Evolutionary conservation across 176 grass and related monocot species (phyloP).

Genomic region (Hsuehochloa calcarea): DNA sequence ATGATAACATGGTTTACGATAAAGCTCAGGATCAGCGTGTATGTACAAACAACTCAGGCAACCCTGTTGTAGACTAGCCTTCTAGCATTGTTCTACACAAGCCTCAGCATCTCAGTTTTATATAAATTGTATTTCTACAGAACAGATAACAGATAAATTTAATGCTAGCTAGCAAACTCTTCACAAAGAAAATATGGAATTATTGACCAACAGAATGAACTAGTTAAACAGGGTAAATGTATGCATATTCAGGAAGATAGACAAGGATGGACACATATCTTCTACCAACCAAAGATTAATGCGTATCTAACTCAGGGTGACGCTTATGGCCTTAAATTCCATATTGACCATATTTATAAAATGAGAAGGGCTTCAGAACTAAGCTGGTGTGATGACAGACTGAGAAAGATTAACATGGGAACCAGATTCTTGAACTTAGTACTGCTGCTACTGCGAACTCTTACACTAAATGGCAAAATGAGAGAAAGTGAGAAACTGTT

Average conservation of each 20-base stretch:
- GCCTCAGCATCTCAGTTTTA: background rate
- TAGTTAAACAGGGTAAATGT: background rate
- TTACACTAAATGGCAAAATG: background rate
- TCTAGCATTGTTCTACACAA: background rate
- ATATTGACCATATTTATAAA: background rate
- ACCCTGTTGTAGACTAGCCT: background rate
- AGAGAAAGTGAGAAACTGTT: background rate
- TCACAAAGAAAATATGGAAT: background rate
- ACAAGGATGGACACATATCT: background rate
- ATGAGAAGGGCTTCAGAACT: background rate
- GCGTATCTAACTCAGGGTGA: background rate
- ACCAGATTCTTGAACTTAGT: background rate
- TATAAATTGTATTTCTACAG: background rate
- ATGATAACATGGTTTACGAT: background rate
- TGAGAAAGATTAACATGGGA: background rate
- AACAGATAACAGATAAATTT: background rate
- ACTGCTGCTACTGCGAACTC: background rate
- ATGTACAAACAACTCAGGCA: background rate
- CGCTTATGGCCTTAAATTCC: background rate
- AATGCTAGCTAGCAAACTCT: background rate
- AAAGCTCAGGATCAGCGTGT: background rate
- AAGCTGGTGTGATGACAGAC: background rate
- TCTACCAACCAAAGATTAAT: slow-evolving; percentile 1
- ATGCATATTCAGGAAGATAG: background rate
- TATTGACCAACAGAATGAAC: background rate